Evolutionary conservation across 345 rosid genomes (phyloP).

Genomic region (rapeseed (Brassica napus)): Da-Ae NC_063449.1:28308001-28308500

Average conservation of each 20-base stretch:
- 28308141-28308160: slow-evolving; percentile 50
- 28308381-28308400: slow-evolving; percentile 32
- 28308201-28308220: slow-evolving; percentile 87
- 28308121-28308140: slow-evolving; percentile 78
- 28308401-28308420: slow-evolving; percentile 69
- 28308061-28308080: background rate
- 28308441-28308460: slow-evolving; percentile 46
- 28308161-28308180: slow-evolving; percentile 54
- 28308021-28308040: slow-evolving; percentile 38
- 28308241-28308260: background rate
- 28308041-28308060: background rate
- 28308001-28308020: slow-evolving; percentile 20
- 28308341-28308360: slow-evolving; percentile 59
- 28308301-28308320: background rate
- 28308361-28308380: slow-evolving; percentile 56
- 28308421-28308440: slow-evolving; percentile 61
- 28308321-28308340: slow-evolving; percentile 28
- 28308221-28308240: slow-evolving; percentile 48
- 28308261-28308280: background rate
- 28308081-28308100: background rate
- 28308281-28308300: slow-evolving; percentile 38
- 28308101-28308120: slow-evolving; percentile 56
- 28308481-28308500: slow-evolving; percentile 19
- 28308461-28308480: slow-evolving; percentile 14
- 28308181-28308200: slow-evolving; percentile 48